A percentile compares a stretch with the other conserved stretches of the same genome.
Evolutionary conservation across 2,329 filamentous ascomycete genomes (phyloP).

Genomic region (Sporothrix euskadiensis): DNA sequence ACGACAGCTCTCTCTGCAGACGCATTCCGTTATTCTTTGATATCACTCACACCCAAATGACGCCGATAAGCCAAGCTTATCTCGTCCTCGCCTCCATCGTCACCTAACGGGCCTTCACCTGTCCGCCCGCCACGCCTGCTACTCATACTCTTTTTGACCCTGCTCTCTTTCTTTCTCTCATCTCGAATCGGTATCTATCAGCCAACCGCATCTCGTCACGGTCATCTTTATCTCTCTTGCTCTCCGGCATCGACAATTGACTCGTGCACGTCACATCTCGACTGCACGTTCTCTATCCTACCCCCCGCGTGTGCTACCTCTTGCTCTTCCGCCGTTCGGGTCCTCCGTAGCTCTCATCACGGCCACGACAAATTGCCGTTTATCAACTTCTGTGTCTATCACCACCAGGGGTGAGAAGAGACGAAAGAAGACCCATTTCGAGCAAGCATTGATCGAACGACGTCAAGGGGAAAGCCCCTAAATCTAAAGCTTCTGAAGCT

Average conservation of each 20-base stretch:
- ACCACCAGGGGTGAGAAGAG: background rate
- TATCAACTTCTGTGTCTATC: constrained; percentile 11
- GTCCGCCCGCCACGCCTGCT: constrained; percentile 9
- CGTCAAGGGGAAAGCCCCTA: background rate
- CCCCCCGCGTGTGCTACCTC: background rate
- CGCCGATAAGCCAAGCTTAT: constrained; percentile 60
- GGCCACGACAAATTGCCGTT: constrained; percentile 24
- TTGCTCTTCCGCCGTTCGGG: background rate
- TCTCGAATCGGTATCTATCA: constrained; percentile 10
- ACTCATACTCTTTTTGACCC: background rate
- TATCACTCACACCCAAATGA: constrained; percentile 48
- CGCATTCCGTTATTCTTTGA: constrained; percentile 31
- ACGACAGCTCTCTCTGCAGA: constrained; percentile 5
- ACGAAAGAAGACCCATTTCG: background rate
- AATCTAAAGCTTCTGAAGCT: background rate
- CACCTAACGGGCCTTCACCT: constrained; percentile 43
- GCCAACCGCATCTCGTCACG: constrained; percentile 20
- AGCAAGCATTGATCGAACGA: background rate
- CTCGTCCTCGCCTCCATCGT: constrained; percentile 56
- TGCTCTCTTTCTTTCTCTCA: background rate
- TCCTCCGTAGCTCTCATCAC: constrained; percentile 26
- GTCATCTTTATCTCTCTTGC: constrained; percentile 21
- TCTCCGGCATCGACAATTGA: background rate
- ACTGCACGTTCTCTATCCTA: background rate
- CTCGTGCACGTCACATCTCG: background rate